These are phyloP conservation scores for Gossypium arboreum DNA, from an alignment of 345 rosid genomes.

Conservation along the genomic window DNA sequence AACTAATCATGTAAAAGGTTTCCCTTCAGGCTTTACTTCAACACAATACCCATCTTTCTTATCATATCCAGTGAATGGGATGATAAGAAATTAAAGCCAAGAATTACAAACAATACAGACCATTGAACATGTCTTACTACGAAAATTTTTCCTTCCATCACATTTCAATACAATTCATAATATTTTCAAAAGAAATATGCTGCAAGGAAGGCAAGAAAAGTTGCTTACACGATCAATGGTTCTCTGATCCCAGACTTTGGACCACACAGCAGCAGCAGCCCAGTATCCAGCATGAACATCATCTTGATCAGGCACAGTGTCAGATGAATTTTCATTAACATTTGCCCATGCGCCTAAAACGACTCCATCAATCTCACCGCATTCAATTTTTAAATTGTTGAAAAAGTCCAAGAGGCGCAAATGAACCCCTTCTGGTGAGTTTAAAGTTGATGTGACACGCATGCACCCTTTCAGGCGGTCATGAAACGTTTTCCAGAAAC, in stretches of 20 bases:
- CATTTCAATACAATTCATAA: background rate
- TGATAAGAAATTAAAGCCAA: background rate
- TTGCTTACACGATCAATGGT: slow-evolving; percentile 83
- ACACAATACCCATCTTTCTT: background rate
- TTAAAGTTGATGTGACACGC: slow-evolving; percentile 32
- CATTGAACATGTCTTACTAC: background rate
- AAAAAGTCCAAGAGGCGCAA: slow-evolving; percentile 43
- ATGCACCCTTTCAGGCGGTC: slow-evolving; percentile 46
- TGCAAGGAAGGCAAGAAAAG: slow-evolving; percentile 16
- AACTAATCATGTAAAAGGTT: background rate
- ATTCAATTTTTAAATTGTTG: slow-evolving; percentile 47
- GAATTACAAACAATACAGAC: background rate
- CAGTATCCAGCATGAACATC: slow-evolving; percentile 73
- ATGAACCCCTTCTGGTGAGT: slow-evolving; percentile 39
- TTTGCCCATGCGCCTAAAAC: slow-evolving; percentile 87
- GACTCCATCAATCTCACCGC: slow-evolving; percentile 97
- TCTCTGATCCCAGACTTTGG: slow-evolving; percentile 85
- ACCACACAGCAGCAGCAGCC: slow-evolving; percentile 97
- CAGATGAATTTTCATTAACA: slow-evolving; percentile 48
- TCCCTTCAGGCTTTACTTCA: background rate
- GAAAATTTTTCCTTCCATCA: background rate
- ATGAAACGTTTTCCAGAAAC: slow-evolving; percentile 79
- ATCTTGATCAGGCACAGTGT: slow-evolving; percentile 47
- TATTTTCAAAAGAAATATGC: background rate
- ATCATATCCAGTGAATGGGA: slow-evolving; percentile 1